phyloP scores from a whole-genome alignment of 75 land plant genomes.

The Gnetum montanum region DNA sequence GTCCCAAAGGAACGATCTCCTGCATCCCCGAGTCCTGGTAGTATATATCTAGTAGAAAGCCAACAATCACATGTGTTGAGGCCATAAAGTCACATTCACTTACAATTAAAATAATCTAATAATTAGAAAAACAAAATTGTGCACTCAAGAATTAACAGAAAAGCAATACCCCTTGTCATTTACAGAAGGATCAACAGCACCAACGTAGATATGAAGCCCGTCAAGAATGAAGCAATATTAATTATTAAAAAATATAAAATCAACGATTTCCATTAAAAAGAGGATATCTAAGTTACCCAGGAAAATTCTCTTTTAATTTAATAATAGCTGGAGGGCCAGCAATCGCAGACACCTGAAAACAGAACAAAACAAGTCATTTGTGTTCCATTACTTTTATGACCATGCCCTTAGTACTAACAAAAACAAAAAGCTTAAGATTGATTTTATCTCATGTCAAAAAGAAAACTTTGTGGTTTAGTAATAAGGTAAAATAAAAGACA shows the following conservation, averaged over 20 bases:
- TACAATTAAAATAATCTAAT: not conserved
- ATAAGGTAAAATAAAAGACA: no score
- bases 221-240: not conserved
- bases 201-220: constrained; percentile 91
- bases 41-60: constrained; percentile 67
- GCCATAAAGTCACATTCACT: not conserved
- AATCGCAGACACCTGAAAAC: constrained; percentile 79
- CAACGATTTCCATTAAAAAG: not conserved
- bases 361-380: not conserved
- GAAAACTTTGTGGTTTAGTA: no score
- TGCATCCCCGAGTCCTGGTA: constrained; percentile 98
- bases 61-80: not conserved
- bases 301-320: constrained; percentile 86
- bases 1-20: constrained; percentile 92
- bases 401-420: constrained; percentile 2
- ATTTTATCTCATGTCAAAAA: no score
- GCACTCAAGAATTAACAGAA: not conserved
- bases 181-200: constrained; percentile 72
- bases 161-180: constrained; percentile 83
- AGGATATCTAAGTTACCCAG: constrained; percentile 61
- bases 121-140: not conserved
- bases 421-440: constrained; percentile 1
- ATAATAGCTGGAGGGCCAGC: constrained; percentile 97
- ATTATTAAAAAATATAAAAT: not conserved
- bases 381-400: not conserved